Base-by-base conservation (phyloP, 768 basidiomycete species). In the Tricholoma hemisulphureum region DNA sequence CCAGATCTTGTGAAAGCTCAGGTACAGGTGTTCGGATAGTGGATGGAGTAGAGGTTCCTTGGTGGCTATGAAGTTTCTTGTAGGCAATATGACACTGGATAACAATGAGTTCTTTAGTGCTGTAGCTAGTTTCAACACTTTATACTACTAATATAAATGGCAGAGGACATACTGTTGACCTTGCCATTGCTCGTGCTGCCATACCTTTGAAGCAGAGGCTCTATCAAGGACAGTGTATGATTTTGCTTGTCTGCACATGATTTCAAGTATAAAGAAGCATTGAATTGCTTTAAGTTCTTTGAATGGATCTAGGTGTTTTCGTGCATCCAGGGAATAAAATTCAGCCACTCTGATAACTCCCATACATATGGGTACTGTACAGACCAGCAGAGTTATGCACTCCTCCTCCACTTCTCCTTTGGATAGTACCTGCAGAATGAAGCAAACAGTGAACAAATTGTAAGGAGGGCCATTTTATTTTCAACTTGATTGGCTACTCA, bases 391-490 rank as follows among this genome's bases (percentile, higher is more conserved):
- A 37, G 20, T 37, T 34, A 51, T 20, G 20, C 18, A 10, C 31
- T 51, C 31, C 51, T 51, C 51, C 51, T 51, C 20, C 31, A 37
- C 51, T 51, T 51, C 32, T 31, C 49, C 28, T 29, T 51, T 41
- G 39, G 39, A 41, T 41, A 41, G 39, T 32, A 31, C 50, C 18
- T 51, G 50, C 18, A 10, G 21, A 51, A 51, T 32, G 29, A 34
- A 51, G 29, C 20, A n/a, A 51, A 51, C 50, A 51, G 50, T 51
- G 34, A 34, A 31, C 23, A 31, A 51, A 32, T 20, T 51, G 11
- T 9, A 34, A 51, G 50, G 50, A 51, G 34, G 50, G 50, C 50
- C n/a, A 31, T 51, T 51, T 51, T 51, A 51, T 51, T 51, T 21
- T 6, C 29, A 32, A 51, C 29, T 21, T 51, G 29, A 51, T 51